Evolutionary conservation across 441 rosid species (phyloP).

Genomic region (Theobroma grandiflorum): DNA sequence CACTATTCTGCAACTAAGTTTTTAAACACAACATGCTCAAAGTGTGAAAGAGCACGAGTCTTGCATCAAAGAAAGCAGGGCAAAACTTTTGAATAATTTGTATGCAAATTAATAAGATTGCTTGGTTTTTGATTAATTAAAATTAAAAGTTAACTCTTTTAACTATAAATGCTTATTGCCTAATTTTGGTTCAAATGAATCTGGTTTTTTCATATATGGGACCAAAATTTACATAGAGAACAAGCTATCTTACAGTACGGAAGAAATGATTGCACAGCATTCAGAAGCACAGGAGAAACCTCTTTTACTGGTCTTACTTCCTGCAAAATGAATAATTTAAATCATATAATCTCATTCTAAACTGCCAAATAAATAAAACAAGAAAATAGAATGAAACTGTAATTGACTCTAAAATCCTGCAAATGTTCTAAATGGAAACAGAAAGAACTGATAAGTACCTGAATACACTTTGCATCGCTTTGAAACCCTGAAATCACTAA

Average conservation of each 20-base stretch:
- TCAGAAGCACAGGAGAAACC: conserved; percentile 84
- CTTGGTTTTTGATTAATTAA: background rate
- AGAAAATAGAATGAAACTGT: conserved; percentile 25
- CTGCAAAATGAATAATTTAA: conserved; percentile 50
- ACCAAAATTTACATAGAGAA: background rate
- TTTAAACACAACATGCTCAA: background rate
- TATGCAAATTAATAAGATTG: background rate
- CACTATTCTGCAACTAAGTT: background rate
- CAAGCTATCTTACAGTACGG: conserved; percentile 79
- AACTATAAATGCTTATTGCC: background rate
- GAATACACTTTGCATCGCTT: conserved; percentile 82
- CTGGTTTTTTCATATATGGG: background rate
- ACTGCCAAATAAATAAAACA: background rate
- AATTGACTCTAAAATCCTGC: conserved; percentile 24
- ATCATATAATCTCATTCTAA: background rate
- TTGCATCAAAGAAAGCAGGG: conserved; percentile 16
- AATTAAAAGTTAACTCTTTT: background rate
- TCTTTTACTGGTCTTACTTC: conserved; percentile 92
- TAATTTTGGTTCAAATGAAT: background rate
- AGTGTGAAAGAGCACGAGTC: background rate
- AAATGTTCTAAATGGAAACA: conserved; percentile 1
- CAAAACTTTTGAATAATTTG: background rate
- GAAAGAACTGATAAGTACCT: conserved; percentile 54
- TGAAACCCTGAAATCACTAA: conserved; percentile 88
- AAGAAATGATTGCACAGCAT: conserved; percentile 82